Evolutionary conservation across 495 filamentous ascomycete genomes (phyloP).

Genomic region (Penicillium salamii): DNA sequence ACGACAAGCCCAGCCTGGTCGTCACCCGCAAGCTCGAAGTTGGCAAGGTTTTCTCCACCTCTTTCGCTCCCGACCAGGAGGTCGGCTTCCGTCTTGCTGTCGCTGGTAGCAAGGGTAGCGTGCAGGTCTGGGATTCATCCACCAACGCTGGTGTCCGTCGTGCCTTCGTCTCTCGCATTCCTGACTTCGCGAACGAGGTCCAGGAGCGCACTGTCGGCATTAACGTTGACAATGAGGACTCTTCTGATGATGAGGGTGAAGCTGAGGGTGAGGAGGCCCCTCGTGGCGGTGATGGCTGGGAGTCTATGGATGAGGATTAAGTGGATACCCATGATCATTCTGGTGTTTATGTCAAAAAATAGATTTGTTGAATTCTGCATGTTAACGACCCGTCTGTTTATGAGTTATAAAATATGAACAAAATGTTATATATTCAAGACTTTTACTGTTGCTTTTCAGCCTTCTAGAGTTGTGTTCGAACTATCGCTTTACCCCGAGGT

Average conservation of each 20-base stretch:
- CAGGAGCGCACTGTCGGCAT: constrained; percentile 76
- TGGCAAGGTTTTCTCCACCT: constrained; percentile 88
- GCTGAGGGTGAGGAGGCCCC: constrained; percentile 51
- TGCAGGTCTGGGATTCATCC: constrained; percentile 95
- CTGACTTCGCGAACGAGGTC: constrained; percentile 55
- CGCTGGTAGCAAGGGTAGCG: constrained; percentile 88
- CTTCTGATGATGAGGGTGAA: constrained; percentile 61
- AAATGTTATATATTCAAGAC: neutral
- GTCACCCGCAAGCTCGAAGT: constrained; percentile 88
- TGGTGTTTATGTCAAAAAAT: constrained; percentile 21
- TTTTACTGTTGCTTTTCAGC: no score
- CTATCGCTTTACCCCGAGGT: no score
- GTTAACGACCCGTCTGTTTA: constrained; percentile 10
- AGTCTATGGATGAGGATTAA: constrained; percentile 88
- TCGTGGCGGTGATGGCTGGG: constrained; percentile 60
- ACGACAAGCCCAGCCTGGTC: constrained; percentile 78
- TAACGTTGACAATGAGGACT: constrained; percentile 61
- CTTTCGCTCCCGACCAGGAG: constrained; percentile 83
- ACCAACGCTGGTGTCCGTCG: constrained; percentile 89
- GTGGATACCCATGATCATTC: constrained; percentile 21
- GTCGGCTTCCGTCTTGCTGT: constrained; percentile 90
- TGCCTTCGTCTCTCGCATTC: constrained; percentile 74
- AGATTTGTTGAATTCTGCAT: constrained; percentile 18
- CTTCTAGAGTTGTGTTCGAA: no score
- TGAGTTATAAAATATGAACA: constrained; percentile 2